Evolutionary conservation across 2,329 filamentous ascomycete species (phyloP).

Genomic region (Pestalotiopsis sp.): DNA sequence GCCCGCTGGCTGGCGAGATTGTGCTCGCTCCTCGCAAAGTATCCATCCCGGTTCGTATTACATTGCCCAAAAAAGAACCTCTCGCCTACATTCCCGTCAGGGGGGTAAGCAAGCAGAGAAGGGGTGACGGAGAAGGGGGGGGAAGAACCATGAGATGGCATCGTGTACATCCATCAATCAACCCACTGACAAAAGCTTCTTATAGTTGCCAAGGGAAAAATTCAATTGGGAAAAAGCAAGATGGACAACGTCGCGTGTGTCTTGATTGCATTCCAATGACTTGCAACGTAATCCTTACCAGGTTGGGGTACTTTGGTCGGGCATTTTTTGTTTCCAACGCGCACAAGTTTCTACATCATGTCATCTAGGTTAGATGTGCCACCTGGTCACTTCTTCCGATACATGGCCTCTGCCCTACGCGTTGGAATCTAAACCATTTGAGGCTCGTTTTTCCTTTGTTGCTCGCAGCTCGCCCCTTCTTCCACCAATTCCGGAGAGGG

Average conservation of each 20-base stretch:
- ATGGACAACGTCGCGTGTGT: neutral
- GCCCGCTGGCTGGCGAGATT: neutral
- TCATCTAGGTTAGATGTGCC: neutral
- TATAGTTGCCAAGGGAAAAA: neutral
- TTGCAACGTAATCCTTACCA: neutral
- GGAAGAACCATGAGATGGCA: neutral
- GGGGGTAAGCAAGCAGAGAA: neutral
- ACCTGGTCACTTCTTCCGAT: neutral
- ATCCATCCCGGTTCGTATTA: neutral
- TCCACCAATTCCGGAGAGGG: neutral
- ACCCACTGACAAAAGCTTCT: neutral
- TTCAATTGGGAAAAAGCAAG: neutral
- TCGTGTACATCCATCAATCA: neutral
- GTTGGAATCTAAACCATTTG: neutral
- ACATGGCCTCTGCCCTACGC: neutral
- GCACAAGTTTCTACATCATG: neutral
- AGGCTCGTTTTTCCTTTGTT: neutral
- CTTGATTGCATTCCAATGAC: neutral
- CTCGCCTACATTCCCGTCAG: neutral
- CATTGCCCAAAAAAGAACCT: neutral
- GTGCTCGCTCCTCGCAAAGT: neutral
- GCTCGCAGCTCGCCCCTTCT: neutral
- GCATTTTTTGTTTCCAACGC: neutral
- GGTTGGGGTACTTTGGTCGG: neutral
- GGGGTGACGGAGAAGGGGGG: neutral